phyloP scores from a whole-genome alignment of 106 monocot genomes.

The Gastrodia elata region DNA sequence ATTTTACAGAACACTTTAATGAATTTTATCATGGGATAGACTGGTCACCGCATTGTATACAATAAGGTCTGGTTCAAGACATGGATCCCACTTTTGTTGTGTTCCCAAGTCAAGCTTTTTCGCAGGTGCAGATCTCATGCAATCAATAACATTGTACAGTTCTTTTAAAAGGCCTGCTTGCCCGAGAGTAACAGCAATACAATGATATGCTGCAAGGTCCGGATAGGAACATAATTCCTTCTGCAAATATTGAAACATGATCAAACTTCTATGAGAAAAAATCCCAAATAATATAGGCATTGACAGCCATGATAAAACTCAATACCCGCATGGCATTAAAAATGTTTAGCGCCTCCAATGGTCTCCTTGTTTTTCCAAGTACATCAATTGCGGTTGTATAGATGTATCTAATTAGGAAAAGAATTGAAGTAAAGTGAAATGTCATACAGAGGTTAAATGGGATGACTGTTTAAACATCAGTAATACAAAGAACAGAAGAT shows the following conservation, averaged over 20 bases:
- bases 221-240: slow-evolving; percentile 85
- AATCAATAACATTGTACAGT: slow-evolving; percentile 95
- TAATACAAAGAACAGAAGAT: background rate
- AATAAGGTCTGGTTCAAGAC: slow-evolving; percentile 83
- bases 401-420: slow-evolving; percentile 61
- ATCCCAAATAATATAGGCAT: background rate
- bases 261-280: slow-evolving; percentile 9
- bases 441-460: background rate
- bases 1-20: background rate
- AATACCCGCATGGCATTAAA: slow-evolving; percentile 87
- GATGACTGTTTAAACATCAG: background rate
- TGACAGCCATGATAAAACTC: slow-evolving; percentile 5
- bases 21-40: background rate
- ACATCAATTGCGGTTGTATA: slow-evolving; percentile 87
- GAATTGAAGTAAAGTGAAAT: background rate
- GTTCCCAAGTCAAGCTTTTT: slow-evolving; percentile 65
- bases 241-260: slow-evolving; percentile 37
- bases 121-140: slow-evolving; percentile 62
- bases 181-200: slow-evolving; percentile 88
- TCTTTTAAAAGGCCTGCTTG: slow-evolving; percentile 95
- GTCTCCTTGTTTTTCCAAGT: slow-evolving; percentile 90
- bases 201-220: slow-evolving; percentile 93
- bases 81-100: slow-evolving; percentile 83
- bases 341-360: slow-evolving; percentile 83
- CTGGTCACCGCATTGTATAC: slow-evolving; percentile 80